These are phyloP conservation scores for Plasmodium adleri DNA, from an alignment of 169 alveolate species.

Conservation along the genomic window DNA sequence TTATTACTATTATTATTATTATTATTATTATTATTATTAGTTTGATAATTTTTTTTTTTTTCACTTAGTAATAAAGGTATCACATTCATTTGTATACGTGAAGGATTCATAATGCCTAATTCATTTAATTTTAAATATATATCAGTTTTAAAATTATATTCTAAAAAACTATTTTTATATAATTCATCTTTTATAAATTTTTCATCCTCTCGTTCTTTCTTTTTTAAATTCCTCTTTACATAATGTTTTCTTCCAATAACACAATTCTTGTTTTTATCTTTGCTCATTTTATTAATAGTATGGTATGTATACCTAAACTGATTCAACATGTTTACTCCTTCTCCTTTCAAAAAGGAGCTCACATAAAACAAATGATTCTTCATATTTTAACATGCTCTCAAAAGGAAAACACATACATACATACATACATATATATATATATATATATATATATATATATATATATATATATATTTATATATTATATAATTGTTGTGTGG, in stretches of 20 bases:
- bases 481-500: too few species aligned
- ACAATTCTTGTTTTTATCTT: neutral
- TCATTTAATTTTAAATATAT: constrained; percentile 59
- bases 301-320: too few species aligned
- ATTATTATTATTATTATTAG: neutral
- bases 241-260: too few species aligned
- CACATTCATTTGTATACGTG: constrained; percentile 63
- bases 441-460: too few species aligned
- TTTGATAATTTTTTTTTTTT: neutral
- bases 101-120: constrained; percentile 52
- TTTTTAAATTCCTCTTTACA: neutral
- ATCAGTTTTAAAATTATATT: constrained; percentile 69
- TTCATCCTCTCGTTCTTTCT: neutral
- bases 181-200: constrained; percentile 34
- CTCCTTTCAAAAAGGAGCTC: too few species aligned
- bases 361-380: too few species aligned
- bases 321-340: too few species aligned
- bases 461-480: too few species aligned
- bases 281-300: neutral
- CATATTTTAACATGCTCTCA: too few species aligned
- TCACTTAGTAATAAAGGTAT: constrained; percentile 58
- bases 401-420: too few species aligned
- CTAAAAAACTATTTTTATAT: constrained; percentile 45
- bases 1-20: neutral
- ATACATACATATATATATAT: too few species aligned